Conservation (phyloP, 2,329 filamentous ascomycete species). For the Ophiostoma sp. region DNA sequence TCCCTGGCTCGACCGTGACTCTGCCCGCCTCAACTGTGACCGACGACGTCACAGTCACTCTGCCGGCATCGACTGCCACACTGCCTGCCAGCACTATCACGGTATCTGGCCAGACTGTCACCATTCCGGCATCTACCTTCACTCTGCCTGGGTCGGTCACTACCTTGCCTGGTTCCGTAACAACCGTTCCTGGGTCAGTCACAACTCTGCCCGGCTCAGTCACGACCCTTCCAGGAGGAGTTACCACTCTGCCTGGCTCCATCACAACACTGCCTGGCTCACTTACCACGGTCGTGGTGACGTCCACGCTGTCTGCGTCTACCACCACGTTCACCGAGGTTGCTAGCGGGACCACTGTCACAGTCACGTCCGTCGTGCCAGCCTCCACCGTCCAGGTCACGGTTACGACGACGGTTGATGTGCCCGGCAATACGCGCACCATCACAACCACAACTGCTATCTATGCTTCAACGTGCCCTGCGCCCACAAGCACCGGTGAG, state of each 20-base stretch:
- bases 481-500: constrained; percentile 35
- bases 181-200: constrained; percentile 24
- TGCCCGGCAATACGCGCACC: constrained; percentile 10
- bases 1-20: constrained; percentile 17
- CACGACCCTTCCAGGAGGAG: constrained; percentile 23
- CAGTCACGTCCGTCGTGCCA: constrained; percentile 22
- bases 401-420: constrained; percentile 21
- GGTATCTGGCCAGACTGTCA: constrained; percentile 16
- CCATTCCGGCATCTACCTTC: constrained; percentile 22
- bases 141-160: constrained; percentile 20
- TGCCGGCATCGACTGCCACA: constrained; percentile 12
- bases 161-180: neutral
- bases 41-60: neutral
- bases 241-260: constrained; percentile 20
- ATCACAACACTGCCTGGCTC: constrained; percentile 22
- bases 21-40: constrained; percentile 21
- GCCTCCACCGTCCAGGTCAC: constrained; percentile 18
- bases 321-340: constrained; percentile 16
- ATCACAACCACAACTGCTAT: constrained; percentile 17
- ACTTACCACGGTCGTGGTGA: constrained; percentile 16
- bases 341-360: constrained; percentile 16
- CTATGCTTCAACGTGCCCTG: constrained; percentile 40
- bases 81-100: constrained; percentile 22
- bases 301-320: constrained; percentile 20
- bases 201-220: constrained; percentile 21